Evolutionary conservation across 352 stramenopile genomes (phyloP).

Genomic region (Globisporangium canariense): DNA sequence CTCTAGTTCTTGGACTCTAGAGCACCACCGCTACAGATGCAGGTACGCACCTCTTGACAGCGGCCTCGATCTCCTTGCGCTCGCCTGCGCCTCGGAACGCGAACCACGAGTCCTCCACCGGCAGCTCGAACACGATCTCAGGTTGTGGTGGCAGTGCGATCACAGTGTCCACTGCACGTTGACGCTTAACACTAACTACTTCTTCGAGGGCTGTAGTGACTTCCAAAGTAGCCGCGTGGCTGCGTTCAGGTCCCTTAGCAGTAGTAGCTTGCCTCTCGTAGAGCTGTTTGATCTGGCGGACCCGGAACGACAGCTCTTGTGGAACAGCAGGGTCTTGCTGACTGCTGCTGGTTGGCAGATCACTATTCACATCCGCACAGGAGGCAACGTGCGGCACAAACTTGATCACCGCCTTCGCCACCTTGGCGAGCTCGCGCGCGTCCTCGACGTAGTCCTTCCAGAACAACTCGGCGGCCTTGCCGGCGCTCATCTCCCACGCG

Average conservation of each 20-base stretch:
- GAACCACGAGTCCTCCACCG: constrained; percentile 26
- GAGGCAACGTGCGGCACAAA: constrained; percentile 16
- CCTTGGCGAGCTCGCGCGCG: constrained; percentile 31
- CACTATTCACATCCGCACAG: background rate
- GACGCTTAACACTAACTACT: background rate
- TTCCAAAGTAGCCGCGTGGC: background rate
- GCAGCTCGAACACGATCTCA: background rate
- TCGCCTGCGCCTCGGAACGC: constrained; percentile 22
- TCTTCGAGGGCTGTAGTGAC: background rate
- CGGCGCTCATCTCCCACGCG: constrained; percentile 47
- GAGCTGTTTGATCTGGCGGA: constrained; percentile 32
- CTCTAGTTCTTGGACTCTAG: background rate
- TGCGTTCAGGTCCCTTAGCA: background rate
- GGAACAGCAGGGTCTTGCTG: background rate
- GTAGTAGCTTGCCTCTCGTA: constrained; percentile 8
- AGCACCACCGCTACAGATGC: background rate
- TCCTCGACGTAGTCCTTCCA: constrained; percentile 52
- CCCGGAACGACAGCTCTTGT: constrained; percentile 16
- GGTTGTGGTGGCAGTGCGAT: background rate
- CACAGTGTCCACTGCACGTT: background rate
- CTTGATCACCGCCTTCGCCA: constrained; percentile 33
- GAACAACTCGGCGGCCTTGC: constrained; percentile 33
- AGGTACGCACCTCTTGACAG: constrained; percentile 16
- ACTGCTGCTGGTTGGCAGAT: background rate
- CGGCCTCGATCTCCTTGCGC: constrained; percentile 21